Evolutionary conservation across 768 basidiomycete genomes (phyloP), one percentile per base, ranked within the genome.

Genomic region (Rhodosporidiobolus sp.): DNA sequence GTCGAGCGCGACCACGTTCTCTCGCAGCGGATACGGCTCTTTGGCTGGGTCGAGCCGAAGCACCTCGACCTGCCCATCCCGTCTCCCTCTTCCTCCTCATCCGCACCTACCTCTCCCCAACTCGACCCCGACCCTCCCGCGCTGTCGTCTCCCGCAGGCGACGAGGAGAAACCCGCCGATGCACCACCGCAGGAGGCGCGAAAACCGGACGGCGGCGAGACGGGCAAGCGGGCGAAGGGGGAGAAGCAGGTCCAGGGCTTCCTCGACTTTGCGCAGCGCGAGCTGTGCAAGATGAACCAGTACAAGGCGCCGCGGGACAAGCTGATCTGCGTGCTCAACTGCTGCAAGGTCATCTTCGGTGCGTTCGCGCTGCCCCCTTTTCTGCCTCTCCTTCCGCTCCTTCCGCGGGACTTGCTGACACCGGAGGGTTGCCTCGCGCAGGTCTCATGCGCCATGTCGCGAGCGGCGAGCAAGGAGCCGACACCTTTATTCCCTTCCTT

Each of bases 301-400:
- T 99, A 98, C 84, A 98, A 98, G 81, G 96, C 96, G 17, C 96
- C 96, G 14, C 86, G 96, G 54, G 96, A 99, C 82, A 99, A 99
- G 82, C 84, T 98, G 63, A 98, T 99, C 66, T 98, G 96, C 81
- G 90, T 98, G 50, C 83, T 98, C 61, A 99, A 99, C 79, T 91
- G 88, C 81, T 99, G 94, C 87, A 99, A 99, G 83, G 93, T 99
- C 81, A 98, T 99, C 77, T 98, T 96, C 78, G 96, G 95, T 94
- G 75, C 71, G 89, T 81, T 35, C 20, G 12, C 35, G 32, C 49
- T 30, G 10, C 35, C 19, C 34, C 1, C 17, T 50, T 22, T 7
- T n/a, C 26, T 43, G 65, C 63, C 67, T 61, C 50, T 26, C 30
- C 52, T 26, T 52, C 48, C n/a, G 32, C 38, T 43, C 14, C 38